Percentiles rank a stretch among this genome's conserved stretches.
Evolutionary conservation across 2,329 filamentous ascomycete species (phyloP).

Genomic region (Knufia petricola): DNA sequence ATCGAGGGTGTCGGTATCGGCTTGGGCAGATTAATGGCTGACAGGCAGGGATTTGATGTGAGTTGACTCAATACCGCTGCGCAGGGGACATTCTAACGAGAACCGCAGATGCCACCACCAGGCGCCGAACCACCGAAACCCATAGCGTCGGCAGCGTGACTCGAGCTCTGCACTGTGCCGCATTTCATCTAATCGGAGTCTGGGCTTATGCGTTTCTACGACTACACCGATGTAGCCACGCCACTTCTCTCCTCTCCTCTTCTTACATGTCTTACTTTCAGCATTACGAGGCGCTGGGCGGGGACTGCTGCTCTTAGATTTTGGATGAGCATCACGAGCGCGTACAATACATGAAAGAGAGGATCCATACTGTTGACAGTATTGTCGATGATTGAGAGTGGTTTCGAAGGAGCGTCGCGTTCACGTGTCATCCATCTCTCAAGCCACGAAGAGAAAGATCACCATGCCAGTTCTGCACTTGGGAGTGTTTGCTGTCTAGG

Average conservation of each 20-base stretch:
- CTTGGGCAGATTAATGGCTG: slow-evolving; percentile 88
- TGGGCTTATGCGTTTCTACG: slow-evolving; percentile 10
- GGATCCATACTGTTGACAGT: not conserved
- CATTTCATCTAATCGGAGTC: slow-evolving; percentile 18
- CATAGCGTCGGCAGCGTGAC: slow-evolving; percentile 7
- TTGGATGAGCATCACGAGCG: slow-evolving; percentile 19
- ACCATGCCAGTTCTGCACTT: not conserved
- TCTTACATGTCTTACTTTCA: slow-evolving; percentile 9
- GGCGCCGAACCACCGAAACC: slow-evolving; percentile 17
- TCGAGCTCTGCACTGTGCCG: slow-evolving; percentile 18
- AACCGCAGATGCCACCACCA: slow-evolving; percentile 22
- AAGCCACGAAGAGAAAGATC: no score
- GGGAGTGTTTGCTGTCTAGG: not conserved
- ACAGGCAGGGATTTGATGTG: slow-evolving; percentile 74
- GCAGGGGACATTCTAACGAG: slow-evolving; percentile 7
- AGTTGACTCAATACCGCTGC: slow-evolving; percentile 21
- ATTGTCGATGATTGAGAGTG: not conserved
- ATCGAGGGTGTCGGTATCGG: slow-evolving; percentile 97
- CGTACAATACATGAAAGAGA: not conserved
- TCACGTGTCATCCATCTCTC: no score
- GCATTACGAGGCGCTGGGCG: slow-evolving; percentile 8
- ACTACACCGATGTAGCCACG: not conserved
- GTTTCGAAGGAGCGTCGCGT: no score
- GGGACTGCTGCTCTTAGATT: not conserved
- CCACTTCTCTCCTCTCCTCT: slow-evolving; percentile 19